Evolutionary conservation across 257 asterid genomes (phyloP).

Genomic region (Ocimum tenuiflorum): DNA sequence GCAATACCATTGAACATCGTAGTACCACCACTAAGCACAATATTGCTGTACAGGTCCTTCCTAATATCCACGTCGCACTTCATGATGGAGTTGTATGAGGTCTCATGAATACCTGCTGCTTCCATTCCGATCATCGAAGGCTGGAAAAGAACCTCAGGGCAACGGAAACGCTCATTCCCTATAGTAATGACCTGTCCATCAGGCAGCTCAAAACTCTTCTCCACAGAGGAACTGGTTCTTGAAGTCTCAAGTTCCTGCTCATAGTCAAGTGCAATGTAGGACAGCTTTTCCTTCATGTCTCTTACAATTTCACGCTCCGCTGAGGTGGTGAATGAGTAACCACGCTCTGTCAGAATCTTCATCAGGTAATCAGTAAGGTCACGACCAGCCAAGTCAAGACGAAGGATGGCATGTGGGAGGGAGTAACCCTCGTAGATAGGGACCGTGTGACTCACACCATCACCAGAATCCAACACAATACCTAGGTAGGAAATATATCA

Average conservation of each 20-base stretch:
- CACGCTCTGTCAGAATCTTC: constrained; percentile 27
- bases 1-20: constrained; percentile 26
- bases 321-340: constrained; percentile 28
- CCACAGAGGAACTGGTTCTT: constrained; percentile 22
- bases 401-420: constrained; percentile 29
- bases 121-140: constrained; percentile 29
- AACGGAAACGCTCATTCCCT: constrained; percentile 24
- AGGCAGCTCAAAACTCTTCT: constrained; percentile 25
- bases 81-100: constrained; percentile 29
- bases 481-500: not conserved
- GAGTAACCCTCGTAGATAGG: constrained; percentile 25
- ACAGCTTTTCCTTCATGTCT: constrained; percentile 21
- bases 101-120: constrained; percentile 29
- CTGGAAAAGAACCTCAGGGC: constrained; percentile 29
- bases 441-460: constrained; percentile 25
- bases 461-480: constrained; percentile 26
- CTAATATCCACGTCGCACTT: constrained; percentile 29
- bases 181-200: constrained; percentile 24
- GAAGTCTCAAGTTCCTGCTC: constrained; percentile 24
- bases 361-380: constrained; percentile 26
- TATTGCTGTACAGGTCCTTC: constrained; percentile 26
- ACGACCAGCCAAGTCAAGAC: constrained; percentile 28
- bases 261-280: constrained; percentile 24
- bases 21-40: constrained; percentile 27
- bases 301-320: constrained; percentile 26